phyloP scores from a whole-genome alignment of 306 rosid genomes.

The Aeschynomene evenia region DNA sequence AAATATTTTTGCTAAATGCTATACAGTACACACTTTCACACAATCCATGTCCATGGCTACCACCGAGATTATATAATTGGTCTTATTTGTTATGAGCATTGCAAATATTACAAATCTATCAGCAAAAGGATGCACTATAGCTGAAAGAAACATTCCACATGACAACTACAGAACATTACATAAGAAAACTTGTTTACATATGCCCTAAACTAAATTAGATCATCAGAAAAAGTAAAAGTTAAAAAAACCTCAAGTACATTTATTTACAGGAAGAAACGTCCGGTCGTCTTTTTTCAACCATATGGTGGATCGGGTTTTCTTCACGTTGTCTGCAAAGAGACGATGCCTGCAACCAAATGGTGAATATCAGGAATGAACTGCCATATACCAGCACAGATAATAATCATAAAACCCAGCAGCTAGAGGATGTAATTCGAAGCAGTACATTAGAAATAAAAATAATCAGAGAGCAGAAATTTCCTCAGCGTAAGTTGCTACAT shows the following conservation, averaged over 20 bases:
- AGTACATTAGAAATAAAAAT: not conserved
- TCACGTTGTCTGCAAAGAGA: slow-evolving; percentile 67
- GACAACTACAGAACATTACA: slow-evolving; percentile 26
- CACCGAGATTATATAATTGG: not conserved
- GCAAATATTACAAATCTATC: slow-evolving; percentile 1
- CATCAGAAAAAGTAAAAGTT: not conserved
- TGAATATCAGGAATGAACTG: slow-evolving; percentile 31
- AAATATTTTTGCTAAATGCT: not conserved
- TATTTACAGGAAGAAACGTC: slow-evolving; percentile 58
- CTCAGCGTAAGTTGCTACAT: not conserved
- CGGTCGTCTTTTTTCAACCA: slow-evolving; percentile 79
- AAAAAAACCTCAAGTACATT: slow-evolving; percentile 27
- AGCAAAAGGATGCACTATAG: not conserved
- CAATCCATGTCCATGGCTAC: not conserved
- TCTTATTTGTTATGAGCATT: slow-evolving; percentile 6
- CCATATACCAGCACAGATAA: not conserved
- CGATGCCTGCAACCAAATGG: slow-evolving; percentile 55
- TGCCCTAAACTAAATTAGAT: slow-evolving; percentile 26
- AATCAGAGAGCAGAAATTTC: not conserved
- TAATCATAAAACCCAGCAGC: slow-evolving; percentile 8
- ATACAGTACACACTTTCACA: not conserved
- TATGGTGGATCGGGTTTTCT: slow-evolving; percentile 82
- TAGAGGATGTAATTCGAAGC: slow-evolving; percentile 8
- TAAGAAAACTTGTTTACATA: not conserved
- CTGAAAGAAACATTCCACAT: not conserved